Evolutionary conservation across 805 yeast species (phyloP), one percentile per base, ranked within the genome.

Genomic region (Myxozyma melibiosi): DNA sequence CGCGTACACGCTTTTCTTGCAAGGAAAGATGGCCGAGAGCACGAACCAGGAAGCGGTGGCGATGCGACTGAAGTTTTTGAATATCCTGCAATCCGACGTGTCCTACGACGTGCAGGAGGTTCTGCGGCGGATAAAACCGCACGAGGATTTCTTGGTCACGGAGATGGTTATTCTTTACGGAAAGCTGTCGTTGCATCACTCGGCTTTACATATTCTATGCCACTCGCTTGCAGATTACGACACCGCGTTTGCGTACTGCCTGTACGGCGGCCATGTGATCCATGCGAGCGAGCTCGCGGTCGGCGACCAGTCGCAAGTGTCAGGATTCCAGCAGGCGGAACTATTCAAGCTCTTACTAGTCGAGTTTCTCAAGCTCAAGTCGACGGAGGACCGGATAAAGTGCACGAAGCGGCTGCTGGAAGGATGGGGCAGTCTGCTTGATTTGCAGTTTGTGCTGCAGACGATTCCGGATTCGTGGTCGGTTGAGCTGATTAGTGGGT

Each of bases 141-240:
- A 66, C 16, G 63, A 67, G 35, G 67, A 62, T 20, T 57, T 59
- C 22, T 53, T 75, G 28, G 44, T 60, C n/a, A 47, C 68, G 13
- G 78, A 75, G 51, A 64, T 71, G 40, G 69, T 70, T 18, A 61
- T 69, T 6, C 53, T 74, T 2, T 71, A 69, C 57, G 65, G 69
- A 24, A 63, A 65, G 61, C 45, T 57, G 16, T 48, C 57, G 41
- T 44, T 67, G 7, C 73, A 72, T 53, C 71, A 67, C 37, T 66
- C 69, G 34, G 64, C 73, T 25, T 47, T 75, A 31, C 68, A 67
- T 18, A 61, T 69, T 22, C 64, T 75, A 41, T 68, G 71, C 43
- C 59, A 55, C n/a, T 58, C 61, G 1, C 55, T 72, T 13, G 62
- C 68, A 1, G 78, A 75, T 46, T 75, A 66, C 53, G 63, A 66